These are phyloP conservation scores for Diplocarpon rosae DNA, from an alignment of 2,329 filamentous ascomycete genomes.

Conservation along the genomic window DNA sequence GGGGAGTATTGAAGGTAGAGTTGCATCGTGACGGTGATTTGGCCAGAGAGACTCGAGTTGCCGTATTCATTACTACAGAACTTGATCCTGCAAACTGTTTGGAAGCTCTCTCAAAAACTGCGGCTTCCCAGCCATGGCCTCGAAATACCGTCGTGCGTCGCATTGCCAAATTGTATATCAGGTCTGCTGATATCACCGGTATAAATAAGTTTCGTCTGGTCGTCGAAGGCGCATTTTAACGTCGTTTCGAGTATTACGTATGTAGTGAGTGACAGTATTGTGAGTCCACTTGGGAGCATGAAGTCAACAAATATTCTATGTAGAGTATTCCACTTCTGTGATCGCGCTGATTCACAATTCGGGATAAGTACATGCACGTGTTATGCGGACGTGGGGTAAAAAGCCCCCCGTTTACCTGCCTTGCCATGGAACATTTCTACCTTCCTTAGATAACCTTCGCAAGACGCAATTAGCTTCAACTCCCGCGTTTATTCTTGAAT, in stretches of 20 bases:
- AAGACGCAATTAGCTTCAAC: too few species aligned
- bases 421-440: background rate
- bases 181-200: conserved; percentile 22
- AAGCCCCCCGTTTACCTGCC: background rate
- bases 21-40: conserved; percentile 9
- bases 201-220: conserved; percentile 12
- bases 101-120: conserved; percentile 19
- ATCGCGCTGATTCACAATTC: conserved; percentile 1
- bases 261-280: too few species aligned
- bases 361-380: conserved; percentile 6
- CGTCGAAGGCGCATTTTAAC: conserved; percentile 21
- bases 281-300: background rate
- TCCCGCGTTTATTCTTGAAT: too few species aligned
- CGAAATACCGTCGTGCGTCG: conserved; percentile 17
- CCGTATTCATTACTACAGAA: conserved; percentile 2
- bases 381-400: background rate
- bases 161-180: conserved; percentile 19
- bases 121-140: conserved; percentile 17
- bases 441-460: conserved; percentile 18
- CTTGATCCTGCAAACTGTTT: conserved; percentile 14
- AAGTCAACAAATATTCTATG: conserved; percentile 2
- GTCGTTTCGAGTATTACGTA: background rate
- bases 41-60: conserved; percentile 7
- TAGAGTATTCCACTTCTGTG: conserved; percentile 1
- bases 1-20: conserved; percentile 11